Percentiles rank a stretch among this genome's conserved stretches.
These are phyloP conservation scores for Jimgerdemannia lactiflua DNA, from an alignment of 192 early-diverging fungal genomes.

Conservation along the genomic window DNA sequence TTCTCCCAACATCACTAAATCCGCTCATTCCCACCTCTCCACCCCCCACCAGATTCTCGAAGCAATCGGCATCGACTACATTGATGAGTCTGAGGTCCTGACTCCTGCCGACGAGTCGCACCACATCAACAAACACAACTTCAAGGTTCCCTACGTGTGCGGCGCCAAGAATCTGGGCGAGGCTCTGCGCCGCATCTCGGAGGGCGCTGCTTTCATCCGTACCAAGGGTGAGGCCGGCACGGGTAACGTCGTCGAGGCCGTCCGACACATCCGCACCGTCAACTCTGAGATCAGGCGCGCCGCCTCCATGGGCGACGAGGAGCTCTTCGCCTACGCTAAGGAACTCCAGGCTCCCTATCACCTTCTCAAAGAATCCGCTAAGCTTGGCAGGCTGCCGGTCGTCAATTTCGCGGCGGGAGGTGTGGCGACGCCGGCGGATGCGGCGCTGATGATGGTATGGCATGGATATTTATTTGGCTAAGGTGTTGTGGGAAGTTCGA, in stretches of 20 bases:
- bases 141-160: conserved; percentile 95
- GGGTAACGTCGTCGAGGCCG: conserved; percentile 97
- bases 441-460: conserved; percentile 92
- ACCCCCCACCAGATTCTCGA: conserved; percentile 71
- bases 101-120: conserved; percentile 94
- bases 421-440: conserved; percentile 98
- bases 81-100: conserved; percentile 97
- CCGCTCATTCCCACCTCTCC: background rate
- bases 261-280: conserved; percentile 91
- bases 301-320: conserved; percentile 78
- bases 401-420: conserved; percentile 99
- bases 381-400: conserved; percentile 89
- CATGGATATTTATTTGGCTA: background rate
- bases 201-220: conserved; percentile 98
- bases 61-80: conserved; percentile 89
- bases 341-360: conserved; percentile 92
- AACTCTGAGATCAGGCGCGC: conserved; percentile 85
- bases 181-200: conserved; percentile 92
- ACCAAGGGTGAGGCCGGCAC: conserved; percentile 99
- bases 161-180: conserved; percentile 97
- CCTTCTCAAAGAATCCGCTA: conserved; percentile 85
- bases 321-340: conserved; percentile 96
- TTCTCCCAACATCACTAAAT: too few species aligned
- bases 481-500: too few species aligned
- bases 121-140: conserved; percentile 95